phyloP scores from a whole-genome alignment of 140 eudicot genomes.

The Anethum foeniculum region DNA sequence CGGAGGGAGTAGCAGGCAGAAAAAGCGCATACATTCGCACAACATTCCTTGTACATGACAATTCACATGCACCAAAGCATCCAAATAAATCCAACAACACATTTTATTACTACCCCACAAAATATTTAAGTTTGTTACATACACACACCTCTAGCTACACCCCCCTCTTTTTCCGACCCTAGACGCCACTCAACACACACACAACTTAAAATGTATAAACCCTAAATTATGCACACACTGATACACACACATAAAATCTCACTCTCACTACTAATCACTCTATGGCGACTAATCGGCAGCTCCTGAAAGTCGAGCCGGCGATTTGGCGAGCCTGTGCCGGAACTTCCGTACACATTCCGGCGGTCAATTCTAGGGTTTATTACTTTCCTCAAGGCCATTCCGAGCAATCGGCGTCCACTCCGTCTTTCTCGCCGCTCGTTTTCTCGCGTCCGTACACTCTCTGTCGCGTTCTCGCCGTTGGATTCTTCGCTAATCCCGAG shows the following conservation, averaged over 20 bases:
- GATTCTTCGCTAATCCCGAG: constrained; percentile 19
- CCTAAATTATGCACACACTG: background rate
- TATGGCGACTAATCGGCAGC: constrained; percentile 4
- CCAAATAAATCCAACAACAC: background rate
- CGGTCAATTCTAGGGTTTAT: constrained; percentile 32
- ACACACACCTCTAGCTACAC: background rate
- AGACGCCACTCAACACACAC: background rate
- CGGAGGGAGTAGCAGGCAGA: no score
- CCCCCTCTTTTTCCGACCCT: background rate
- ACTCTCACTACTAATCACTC: background rate
- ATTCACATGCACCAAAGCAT: background rate
- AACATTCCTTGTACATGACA: background rate
- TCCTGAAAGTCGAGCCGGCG: constrained; percentile 19
- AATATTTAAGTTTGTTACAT: background rate
- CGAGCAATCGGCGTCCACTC: constrained; percentile 25
- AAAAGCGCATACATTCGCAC: background rate
- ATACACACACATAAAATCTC: background rate
- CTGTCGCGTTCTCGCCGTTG: constrained; percentile 29
- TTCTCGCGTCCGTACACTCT: constrained; percentile 16
- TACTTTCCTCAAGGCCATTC: constrained; percentile 66
- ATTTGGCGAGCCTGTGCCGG: constrained; percentile 56
- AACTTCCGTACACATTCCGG: constrained; percentile 28
- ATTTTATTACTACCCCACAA: background rate
- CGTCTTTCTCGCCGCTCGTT: constrained; percentile 4
- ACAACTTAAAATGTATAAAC: background rate